phyloP scores from a whole-genome alignment of 73 alveolate genomes.

The Effrenium voratum region DNA sequence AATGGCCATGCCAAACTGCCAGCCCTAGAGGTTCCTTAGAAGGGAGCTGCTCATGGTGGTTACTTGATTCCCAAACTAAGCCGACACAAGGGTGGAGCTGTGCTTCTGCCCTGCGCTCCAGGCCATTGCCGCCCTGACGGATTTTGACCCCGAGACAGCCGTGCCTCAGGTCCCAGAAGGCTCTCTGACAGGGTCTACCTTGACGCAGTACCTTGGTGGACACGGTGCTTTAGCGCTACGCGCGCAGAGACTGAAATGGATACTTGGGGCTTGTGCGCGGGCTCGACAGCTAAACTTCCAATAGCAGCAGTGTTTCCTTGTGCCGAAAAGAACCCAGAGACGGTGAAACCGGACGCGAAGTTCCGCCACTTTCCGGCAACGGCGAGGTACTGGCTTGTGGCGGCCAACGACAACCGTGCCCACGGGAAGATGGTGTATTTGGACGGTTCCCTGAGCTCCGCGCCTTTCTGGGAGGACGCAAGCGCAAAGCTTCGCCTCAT shows the following conservation, averaged over 20 bases:
- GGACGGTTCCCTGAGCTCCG: not conserved
- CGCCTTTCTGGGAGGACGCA: not conserved
- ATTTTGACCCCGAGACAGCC: not conserved
- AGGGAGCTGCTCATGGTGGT: no score
- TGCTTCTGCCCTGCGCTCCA: slow-evolving; percentile 1
- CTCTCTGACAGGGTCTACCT: not conserved
- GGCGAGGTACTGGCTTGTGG: not conserved
- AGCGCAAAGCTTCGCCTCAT: not conserved
- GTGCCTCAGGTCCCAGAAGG: not conserved
- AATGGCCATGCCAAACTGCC: no score
- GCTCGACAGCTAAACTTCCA: not conserved
- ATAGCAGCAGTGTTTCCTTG: not conserved
- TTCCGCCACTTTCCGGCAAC: not conserved
- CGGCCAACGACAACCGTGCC: not conserved
- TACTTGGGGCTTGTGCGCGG: not conserved
- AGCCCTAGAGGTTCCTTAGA: no score
- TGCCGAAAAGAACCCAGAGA: not conserved
- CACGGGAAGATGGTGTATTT: not conserved
- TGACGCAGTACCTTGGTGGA: not conserved
- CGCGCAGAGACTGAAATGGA: not conserved
- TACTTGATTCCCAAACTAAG: no score
- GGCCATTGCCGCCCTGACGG: not conserved
- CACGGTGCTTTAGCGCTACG: not conserved
- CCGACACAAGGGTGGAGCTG: no score
- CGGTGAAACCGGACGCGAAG: not conserved